These are phyloP conservation scores for Styphnolobium japonicum DNA, from an alignment of 306 rosid genomes.

Conservation along the genomic window DNA sequence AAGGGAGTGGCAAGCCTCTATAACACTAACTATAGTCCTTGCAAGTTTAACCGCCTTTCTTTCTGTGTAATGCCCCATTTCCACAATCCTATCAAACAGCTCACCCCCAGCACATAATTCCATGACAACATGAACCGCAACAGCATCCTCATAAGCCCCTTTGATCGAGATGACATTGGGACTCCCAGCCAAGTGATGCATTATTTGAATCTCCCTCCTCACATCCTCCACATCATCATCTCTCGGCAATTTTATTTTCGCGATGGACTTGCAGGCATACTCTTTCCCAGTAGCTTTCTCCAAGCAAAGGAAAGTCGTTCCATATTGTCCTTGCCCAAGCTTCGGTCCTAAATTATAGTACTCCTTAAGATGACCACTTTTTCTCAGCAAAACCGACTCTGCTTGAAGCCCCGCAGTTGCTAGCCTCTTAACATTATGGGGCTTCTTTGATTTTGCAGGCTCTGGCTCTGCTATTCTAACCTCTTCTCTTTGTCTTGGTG, in stretches of 20 bases:
- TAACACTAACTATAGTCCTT: conserved; percentile 56
- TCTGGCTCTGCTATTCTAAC: conserved; percentile 11
- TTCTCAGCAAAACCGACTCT: conserved; percentile 60
- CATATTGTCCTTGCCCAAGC: conserved; percentile 76
- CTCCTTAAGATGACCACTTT: conserved; percentile 60
- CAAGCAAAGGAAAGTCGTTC: conserved; percentile 57
- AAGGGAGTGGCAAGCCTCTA: conserved; percentile 69
- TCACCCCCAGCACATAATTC: conserved; percentile 87
- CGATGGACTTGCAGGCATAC: conserved; percentile 80
- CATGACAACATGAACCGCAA: conserved; percentile 76
- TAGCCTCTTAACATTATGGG: conserved; percentile 34
- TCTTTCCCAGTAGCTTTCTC: conserved; percentile 62
- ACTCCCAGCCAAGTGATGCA: conserved; percentile 76
- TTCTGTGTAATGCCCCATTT: conserved; percentile 67
- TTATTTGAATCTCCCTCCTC: conserved; percentile 80
- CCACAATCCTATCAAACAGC: conserved; percentile 68
- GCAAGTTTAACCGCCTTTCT: conserved; percentile 73
- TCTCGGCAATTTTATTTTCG: conserved; percentile 51
- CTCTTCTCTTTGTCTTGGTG: neutral
- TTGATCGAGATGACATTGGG: conserved; percentile 51
- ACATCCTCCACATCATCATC: conserved; percentile 71
- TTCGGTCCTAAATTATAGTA: conserved; percentile 49
- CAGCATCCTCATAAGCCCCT: conserved; percentile 73
- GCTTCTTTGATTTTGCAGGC: conserved; percentile 25
- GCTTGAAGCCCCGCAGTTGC: conserved; percentile 61